Evolutionary conservation across 1,284 basidiomycete genomes (phyloP).

Genomic region (Malassezia furfur): DNA sequence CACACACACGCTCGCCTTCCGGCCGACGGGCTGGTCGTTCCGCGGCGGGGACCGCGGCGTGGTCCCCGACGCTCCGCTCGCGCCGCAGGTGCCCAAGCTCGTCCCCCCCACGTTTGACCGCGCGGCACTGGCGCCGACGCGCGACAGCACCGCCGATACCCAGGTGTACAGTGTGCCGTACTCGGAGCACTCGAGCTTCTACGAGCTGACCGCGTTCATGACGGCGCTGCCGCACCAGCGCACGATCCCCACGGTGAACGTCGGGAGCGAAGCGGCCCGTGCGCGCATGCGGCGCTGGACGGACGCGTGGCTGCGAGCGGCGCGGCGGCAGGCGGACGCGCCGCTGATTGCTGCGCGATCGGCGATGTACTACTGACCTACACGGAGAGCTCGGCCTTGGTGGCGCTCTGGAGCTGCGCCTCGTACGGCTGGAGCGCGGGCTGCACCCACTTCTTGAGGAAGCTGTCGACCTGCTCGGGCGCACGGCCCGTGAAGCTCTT

Average conservation of each 20-base stretch:
- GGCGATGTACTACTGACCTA: constrained; percentile 27
- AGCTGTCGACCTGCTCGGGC: constrained; percentile 51
- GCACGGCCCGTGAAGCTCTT: constrained; percentile 34
- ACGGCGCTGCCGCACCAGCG: constrained; percentile 4
- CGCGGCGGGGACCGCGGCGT: constrained; percentile 60
- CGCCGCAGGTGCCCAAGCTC: constrained; percentile 55
- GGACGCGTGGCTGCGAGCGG: constrained; percentile 35
- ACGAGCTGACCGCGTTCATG: constrained; percentile 13
- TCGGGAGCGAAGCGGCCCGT: constrained; percentile 62
- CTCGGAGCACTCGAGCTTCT: constrained; percentile 69
- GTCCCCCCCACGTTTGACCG: constrained; percentile 62
- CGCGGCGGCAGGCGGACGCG: constrained; percentile 19
- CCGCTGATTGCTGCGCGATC: constrained; percentile 17
- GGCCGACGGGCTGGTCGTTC: constrained; percentile 90
- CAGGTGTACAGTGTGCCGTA: constrained; percentile 79
- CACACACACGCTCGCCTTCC: constrained; percentile 66
- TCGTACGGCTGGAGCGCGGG: constrained; percentile 68
- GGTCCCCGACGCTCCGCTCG: constrained; percentile 13
- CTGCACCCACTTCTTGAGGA: constrained; percentile 75
- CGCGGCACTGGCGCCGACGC: constrained; percentile 60
- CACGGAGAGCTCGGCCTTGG: constrained; percentile 52
- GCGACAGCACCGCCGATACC: constrained; percentile 61
- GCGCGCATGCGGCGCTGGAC: constrained; percentile 42
- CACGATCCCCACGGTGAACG: constrained; percentile 53
- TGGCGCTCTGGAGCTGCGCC: constrained; percentile 58